Conservation (phyloP, 2,329 filamentous ascomycete genomes). For the Hypoxylon sp. region DNA sequence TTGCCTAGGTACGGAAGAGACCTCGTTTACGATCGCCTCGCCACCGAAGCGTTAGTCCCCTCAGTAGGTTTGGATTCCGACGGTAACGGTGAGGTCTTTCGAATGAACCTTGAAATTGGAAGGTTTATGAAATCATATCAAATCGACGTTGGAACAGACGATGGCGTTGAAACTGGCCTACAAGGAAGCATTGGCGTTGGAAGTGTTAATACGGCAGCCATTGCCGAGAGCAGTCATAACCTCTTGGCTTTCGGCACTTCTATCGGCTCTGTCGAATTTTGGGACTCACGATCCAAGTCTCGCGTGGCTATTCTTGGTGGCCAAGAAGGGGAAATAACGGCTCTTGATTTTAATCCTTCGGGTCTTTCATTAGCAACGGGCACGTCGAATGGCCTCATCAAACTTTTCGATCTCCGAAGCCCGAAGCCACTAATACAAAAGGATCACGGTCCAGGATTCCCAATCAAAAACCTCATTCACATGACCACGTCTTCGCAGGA, state of each 20-base stretch:
- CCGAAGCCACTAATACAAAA: constrained; percentile 88
- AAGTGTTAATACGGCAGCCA: constrained; percentile 86
- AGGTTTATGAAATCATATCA: constrained; percentile 96
- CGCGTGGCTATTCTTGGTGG: constrained; percentile 81
- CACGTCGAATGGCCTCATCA: constrained; percentile 87
- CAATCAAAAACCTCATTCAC: constrained; percentile 85
- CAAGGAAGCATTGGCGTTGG: constrained; percentile 90
- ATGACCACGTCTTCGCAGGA: constrained; percentile 79
- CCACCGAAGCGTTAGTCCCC: constrained; percentile 87
- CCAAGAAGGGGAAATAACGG: constrained; percentile 81
- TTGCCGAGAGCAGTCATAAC: constrained; percentile 91
- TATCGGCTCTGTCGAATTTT: constrained; percentile 95
- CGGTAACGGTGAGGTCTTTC: constrained; percentile 90
- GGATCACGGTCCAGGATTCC: constrained; percentile 94
- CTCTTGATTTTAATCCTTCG: constrained; percentile 85
- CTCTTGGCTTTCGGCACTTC: constrained; percentile 94
- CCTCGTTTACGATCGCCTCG: constrained; percentile 83
- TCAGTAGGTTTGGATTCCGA: constrained; percentile 88
- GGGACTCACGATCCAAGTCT: constrained; percentile 88
- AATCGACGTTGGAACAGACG: constrained; percentile 88
- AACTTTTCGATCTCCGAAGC: constrained; percentile 92
- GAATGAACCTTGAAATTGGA: constrained; percentile 90
- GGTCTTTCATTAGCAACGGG: constrained; percentile 89
- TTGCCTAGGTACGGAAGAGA: constrained; percentile 94
- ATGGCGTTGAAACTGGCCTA: constrained; percentile 77